Evolutionary conservation across 148 eudicot species (phyloP).

Genomic region (Fagopyrum esculentum): DNA sequence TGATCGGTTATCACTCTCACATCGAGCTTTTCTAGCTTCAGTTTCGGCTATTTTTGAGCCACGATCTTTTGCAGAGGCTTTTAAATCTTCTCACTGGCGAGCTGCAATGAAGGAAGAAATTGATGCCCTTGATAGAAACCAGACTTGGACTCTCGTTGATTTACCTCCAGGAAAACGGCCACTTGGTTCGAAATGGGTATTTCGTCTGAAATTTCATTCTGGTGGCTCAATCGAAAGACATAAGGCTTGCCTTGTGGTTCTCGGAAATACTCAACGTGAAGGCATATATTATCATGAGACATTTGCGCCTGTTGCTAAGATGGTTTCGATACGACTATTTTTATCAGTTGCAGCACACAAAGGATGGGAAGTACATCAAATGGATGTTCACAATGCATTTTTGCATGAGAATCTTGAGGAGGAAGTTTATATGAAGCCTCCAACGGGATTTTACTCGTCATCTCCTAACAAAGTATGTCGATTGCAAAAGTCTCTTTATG

Average conservation of each 20-base stretch:
- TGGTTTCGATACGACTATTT: background rate
- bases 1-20: background rate
- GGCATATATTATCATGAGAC: background rate
- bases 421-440: background rate
- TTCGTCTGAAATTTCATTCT: background rate
- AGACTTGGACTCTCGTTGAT: background rate
- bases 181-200: conserved; percentile 3
- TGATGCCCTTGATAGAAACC: background rate
- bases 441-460: background rate
- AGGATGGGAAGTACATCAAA: background rate
- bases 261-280: background rate
- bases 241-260: background rate
- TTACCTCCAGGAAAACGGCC: background rate
- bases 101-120: background rate
- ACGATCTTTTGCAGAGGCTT: background rate
- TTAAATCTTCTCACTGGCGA: background rate
- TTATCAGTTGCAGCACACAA: background rate
- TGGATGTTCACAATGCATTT: background rate
- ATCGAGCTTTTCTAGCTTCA: background rate
- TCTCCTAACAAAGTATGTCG: background rate
- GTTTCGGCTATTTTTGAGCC: background rate
- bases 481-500: background rate
- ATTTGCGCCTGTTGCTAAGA: background rate
- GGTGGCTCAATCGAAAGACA: background rate
- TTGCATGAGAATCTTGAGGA: background rate